Conservation (phyloP, 1,284 basidiomycete species). For the Xerocomus nothofagi region DNA sequence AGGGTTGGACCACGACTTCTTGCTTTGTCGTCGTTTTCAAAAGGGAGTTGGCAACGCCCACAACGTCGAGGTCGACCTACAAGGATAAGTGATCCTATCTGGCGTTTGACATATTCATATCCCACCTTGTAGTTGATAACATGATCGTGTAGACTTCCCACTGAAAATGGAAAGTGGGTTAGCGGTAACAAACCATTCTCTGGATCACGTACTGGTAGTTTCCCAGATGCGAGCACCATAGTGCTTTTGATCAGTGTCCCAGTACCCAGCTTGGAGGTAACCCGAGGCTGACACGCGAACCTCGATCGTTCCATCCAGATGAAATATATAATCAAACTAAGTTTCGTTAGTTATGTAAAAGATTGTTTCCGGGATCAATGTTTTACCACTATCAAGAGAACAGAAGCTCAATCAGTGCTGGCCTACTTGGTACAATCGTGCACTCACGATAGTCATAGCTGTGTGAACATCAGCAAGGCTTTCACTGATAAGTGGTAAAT, state of each 20-base stretch:
- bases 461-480: conserved; percentile 1
- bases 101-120: neutral
- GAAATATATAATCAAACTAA: conserved; percentile 68
- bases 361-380: neutral
- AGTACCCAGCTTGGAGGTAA: conserved; percentile 64
- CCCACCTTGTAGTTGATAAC: conserved; percentile 62
- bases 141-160: conserved; percentile 72
- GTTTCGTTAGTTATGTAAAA: conserved; percentile 13
- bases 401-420: neutral
- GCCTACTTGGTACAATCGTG: neutral
- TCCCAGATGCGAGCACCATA: conserved; percentile 60
- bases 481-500: neutral
- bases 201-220: conserved; percentile 45
- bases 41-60: conserved; percentile 58
- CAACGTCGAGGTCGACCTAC: conserved; percentile 58
- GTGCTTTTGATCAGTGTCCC: conserved; percentile 47
- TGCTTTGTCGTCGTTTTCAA: conserved; percentile 49
- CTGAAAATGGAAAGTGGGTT: conserved; percentile 27
- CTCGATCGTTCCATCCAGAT: conserved; percentile 66
- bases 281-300: conserved; percentile 65
- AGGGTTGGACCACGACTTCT: conserved; percentile 50
- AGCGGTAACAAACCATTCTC: neutral
- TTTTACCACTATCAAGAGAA: conserved; percentile 38
- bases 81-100: conserved; percentile 10
- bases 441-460: conserved; percentile 58